Evolutionary conservation across 768 basidiomycete genomes (phyloP), one percentile per base, ranked within the genome.

Genomic region (Boletus rubescentipes): DNA sequence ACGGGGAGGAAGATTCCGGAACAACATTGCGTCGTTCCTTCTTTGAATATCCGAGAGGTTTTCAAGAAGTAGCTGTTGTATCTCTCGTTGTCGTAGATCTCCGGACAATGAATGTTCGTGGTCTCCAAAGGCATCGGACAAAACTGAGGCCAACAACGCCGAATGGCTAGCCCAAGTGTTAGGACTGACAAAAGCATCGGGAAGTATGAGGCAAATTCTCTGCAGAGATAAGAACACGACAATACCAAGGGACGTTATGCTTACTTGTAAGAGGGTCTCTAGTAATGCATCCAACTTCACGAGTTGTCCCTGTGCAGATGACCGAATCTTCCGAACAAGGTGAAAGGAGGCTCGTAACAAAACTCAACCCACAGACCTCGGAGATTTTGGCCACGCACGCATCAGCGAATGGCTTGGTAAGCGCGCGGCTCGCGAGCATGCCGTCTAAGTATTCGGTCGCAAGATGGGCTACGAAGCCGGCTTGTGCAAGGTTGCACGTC

Each of bases 21-120:
- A 91, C 31, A 88, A 68, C 79, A 93, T 84, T 2, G 88, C 87
- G 54, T 93, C 89, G 54, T 93, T 94, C 51, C 93, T 79, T 49
- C 79, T 75, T 57, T 80, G 84, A 23, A 93, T 82, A 61, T 89
- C 87, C n/a, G 73, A 71, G 42, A 90, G 78, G 52, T 85, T 82
- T 46, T 82, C 80, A 5, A 77, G 66, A 32, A 92, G 72, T 2
- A 73, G 71, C 41, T 73, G 76, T 43, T 71, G 80, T 55, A 84
- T 64, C 51, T 77, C 77, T 23, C 73, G 73, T 50, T 77, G 74
- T 18, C 64, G 67, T 4, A 45, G 57, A 49, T 70, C 68, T n/a
- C 57, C 53, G 14, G 66, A 50, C 0, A 36, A 20, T 2, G 52
- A 21, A 10, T 31, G n/a, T 8, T 53, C 55, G 9, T 31, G n/a